Evolutionary conservation across 768 basidiomycete genomes (phyloP).

Genomic region (Boletales sp.): DNA sequence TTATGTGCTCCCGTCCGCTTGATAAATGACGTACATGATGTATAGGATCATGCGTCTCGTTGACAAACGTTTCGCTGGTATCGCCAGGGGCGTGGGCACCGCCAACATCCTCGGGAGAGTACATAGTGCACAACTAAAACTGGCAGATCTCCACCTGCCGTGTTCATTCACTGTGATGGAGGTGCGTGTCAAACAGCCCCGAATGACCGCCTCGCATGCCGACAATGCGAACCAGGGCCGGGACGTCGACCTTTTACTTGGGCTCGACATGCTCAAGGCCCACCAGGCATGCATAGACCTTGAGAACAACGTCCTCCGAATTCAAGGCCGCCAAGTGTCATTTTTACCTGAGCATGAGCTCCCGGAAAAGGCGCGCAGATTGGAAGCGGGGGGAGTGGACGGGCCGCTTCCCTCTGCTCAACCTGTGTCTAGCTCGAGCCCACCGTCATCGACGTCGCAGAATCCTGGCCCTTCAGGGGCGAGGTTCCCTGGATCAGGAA

Average conservation of each 20-base stretch:
- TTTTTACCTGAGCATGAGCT: constrained; percentile 96
- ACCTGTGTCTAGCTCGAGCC: constrained; percentile 17
- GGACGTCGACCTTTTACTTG: constrained; percentile 92
- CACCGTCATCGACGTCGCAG: constrained; percentile 11
- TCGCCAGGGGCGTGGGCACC: constrained; percentile 91
- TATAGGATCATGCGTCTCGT: constrained; percentile 87
- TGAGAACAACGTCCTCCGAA: constrained; percentile 83
- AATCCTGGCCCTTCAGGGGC: constrained; percentile 40
- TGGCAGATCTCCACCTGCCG: constrained; percentile 78
- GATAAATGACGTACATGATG: not conserved
- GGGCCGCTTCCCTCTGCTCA: constrained; percentile 16
- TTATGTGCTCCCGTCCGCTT: not conserved
- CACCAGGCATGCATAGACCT: constrained; percentile 97
- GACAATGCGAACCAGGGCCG: constrained; percentile 54
- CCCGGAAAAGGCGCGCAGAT: constrained; percentile 68
- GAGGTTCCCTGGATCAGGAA: constrained; percentile 68
- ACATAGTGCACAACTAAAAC: constrained; percentile 88
- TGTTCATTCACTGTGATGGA: constrained; percentile 97
- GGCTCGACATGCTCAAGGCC: constrained; percentile 98
- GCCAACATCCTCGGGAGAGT: constrained; percentile 92
- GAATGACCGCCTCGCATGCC: not conserved
- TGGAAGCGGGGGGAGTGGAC: constrained; percentile 32
- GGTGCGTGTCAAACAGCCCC: constrained; percentile 37
- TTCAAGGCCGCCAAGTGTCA: constrained; percentile 81
- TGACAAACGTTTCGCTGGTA: constrained; percentile 82